Evolutionary conservation across 495 filamentous ascomycete species (phyloP).

Genomic region (Pyrenopolyporus hunteri): DNA sequence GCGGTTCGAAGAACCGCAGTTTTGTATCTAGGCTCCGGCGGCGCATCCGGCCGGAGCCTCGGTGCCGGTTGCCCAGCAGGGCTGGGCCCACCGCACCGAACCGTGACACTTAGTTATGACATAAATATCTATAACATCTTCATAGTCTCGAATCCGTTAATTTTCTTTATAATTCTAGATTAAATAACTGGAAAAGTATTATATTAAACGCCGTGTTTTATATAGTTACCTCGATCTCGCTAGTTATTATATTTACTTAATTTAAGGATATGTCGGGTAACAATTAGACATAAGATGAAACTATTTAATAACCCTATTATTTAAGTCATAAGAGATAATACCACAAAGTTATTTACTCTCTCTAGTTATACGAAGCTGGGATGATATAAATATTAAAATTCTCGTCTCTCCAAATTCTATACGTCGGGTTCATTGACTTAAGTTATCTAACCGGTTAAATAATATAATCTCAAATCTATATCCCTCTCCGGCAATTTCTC

Average conservation of each 20-base stretch:
- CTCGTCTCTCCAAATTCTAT: too few relatives aligned
- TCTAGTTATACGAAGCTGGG: background rate
- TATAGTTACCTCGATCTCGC: background rate
- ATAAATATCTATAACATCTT: too few relatives aligned
- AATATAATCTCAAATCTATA: background rate
- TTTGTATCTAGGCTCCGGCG: too few relatives aligned
- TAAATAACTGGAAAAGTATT: background rate
- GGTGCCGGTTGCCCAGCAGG: too few relatives aligned
- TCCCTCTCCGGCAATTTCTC: background rate
- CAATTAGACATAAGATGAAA: background rate
- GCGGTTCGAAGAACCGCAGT: too few relatives aligned
- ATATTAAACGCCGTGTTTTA: background rate
- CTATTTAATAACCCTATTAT: background rate
- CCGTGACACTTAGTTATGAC: too few relatives aligned
- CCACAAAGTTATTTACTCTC: slow-evolving; percentile 4
- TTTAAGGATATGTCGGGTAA: background rate
- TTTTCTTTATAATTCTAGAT: background rate
- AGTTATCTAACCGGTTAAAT: slow-evolving; percentile 26
- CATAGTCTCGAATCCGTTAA: too few relatives aligned
- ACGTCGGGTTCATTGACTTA: background rate
- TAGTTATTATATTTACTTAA: background rate
- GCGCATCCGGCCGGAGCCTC: too few relatives aligned
- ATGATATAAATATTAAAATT: too few relatives aligned
- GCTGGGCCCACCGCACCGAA: too few relatives aligned
- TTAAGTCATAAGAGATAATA: slow-evolving; percentile 8